Evolutionary conservation across 2,329 filamentous ascomycete genomes (phyloP).

Genomic region (Mariannaea sp.): DNA sequence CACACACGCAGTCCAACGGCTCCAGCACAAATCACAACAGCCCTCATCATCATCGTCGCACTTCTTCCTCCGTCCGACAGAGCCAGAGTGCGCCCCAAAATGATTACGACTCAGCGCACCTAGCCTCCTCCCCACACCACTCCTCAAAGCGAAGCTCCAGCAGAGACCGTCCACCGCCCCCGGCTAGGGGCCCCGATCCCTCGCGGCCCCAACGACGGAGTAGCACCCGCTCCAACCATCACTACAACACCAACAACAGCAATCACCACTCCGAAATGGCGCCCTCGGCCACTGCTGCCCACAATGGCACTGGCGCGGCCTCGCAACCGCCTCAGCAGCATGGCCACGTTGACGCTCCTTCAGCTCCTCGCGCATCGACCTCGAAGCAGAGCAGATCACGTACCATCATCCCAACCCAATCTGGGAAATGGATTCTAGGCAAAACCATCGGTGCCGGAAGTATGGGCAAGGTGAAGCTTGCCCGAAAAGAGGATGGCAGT

Average conservation of each 20-base stretch:
- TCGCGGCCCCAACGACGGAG: slow-evolving; percentile 52
- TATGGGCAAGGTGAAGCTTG: slow-evolving; percentile 98
- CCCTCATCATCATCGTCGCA: slow-evolving; percentile 45
- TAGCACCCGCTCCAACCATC: slow-evolving; percentile 55
- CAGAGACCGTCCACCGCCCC: slow-evolving; percentile 59
- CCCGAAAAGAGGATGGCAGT: slow-evolving; percentile 84
- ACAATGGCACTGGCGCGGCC: slow-evolving; percentile 59
- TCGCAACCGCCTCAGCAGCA: slow-evolving; percentile 52
- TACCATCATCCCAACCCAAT: slow-evolving; percentile 87
- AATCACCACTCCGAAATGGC: slow-evolving; percentile 52
- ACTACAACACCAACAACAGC: slow-evolving; percentile 37
- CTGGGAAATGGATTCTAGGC: slow-evolving; percentile 91
- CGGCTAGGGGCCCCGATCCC: slow-evolving; percentile 59
- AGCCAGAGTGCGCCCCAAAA: slow-evolving; percentile 58
- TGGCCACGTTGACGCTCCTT: slow-evolving; percentile 40
- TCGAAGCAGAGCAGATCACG: slow-evolving; percentile 61
- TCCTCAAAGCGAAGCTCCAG: slow-evolving; percentile 65
- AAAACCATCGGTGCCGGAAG: slow-evolving; percentile 98
- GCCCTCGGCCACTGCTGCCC: slow-evolving; percentile 54
- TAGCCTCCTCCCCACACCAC: slow-evolving; percentile 56
- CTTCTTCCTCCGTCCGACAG: slow-evolving; percentile 47
- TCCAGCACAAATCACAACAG: slow-evolving; percentile 35
- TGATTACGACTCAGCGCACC: slow-evolving; percentile 74
- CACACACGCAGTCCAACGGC: slow-evolving; percentile 33
- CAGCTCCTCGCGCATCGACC: slow-evolving; percentile 44